Base-by-base conservation (phyloP, 192 early-diverging fungal genomes). In the Coemansia interrupta region DNA sequence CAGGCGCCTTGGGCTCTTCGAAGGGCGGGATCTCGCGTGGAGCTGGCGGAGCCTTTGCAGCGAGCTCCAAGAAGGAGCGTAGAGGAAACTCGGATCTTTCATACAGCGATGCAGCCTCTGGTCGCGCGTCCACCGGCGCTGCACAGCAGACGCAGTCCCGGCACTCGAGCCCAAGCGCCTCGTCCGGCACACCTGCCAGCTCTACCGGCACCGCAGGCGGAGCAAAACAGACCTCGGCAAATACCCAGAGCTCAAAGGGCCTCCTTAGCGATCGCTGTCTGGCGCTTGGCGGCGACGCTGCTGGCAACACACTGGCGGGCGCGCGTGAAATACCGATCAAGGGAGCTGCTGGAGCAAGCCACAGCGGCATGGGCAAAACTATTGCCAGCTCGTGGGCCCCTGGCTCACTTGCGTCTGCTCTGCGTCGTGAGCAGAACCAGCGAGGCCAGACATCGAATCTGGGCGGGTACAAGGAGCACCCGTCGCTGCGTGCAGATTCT, bases 81-180 rank as follows among this genome's bases (percentile, higher is more conserved):
- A 40, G 41, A 13, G 45, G 18, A 20, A 40, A 23, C 17, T 13
- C 30, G 4, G 63, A 72, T 11, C n/a, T 56, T 4, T 41, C 52
- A 18, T 62, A 55, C 50, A 66, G 58, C 63, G 63, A 72, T 46
- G 59, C 63, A 8, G 47, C 68, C 13, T 48, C 54, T 46, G 60
- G 61, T 12, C 61, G 45, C 46, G 4, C 38, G 12, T 18, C 19
- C 9, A 42, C 36, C 30, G 18, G 26, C 8, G 28, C 45, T 20
- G 24, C 39, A 23, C 13, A 39, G 29, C 49, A 41, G 19, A 45
- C 15, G 19, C 50, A 30, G 17, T 6, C 50, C 19, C 53, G 45
- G 13, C 53, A 32, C 38, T 11, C 43, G 13, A 24, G 13, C 19
- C 26, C 19, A n/a, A 60, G 46, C 14, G 13, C 43, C 17, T 38